phyloP scores from a whole-genome alignment of 805 yeast genomes.

The Brettanomyces naardenensis region DNA sequence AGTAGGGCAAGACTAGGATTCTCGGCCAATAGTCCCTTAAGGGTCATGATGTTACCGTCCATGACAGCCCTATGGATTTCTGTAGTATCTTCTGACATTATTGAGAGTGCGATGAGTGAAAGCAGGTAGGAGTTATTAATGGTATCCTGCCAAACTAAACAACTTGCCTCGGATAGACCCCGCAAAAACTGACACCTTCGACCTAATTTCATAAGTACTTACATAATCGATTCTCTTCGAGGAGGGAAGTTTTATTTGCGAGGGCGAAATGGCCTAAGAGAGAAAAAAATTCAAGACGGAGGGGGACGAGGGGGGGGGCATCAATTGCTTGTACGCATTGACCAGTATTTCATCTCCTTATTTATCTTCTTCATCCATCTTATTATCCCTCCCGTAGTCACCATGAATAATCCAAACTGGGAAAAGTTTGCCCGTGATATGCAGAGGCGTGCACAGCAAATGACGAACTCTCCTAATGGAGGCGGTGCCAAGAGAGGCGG shows the following conservation, averaged over 20 bases:
- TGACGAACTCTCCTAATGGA: slow-evolving; percentile 28
- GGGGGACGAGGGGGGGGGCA: too few species aligned
- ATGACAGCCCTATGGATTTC: slow-evolving; percentile 58
- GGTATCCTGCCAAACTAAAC: background rate
- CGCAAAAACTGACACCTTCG: background rate
- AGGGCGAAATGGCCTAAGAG: too few species aligned
- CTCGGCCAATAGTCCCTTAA: slow-evolving; percentile 39
- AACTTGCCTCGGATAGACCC: background rate
- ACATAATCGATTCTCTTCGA: too few species aligned
- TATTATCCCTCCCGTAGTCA: slow-evolving; percentile 1
- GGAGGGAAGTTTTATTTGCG: too few species aligned
- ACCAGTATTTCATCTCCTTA: too few species aligned
- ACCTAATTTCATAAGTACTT: background rate
- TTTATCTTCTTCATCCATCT: background rate
- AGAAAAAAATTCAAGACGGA: too few species aligned
- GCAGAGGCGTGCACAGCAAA: slow-evolving; percentile 36
- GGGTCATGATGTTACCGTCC: slow-evolving; percentile 47
- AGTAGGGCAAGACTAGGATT: slow-evolving; percentile 39
- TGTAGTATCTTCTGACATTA: slow-evolving; percentile 10
- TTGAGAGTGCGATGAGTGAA: background rate
- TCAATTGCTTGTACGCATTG: too few species aligned
- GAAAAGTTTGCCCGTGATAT: slow-evolving; percentile 43
- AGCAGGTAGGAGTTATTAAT: background rate
- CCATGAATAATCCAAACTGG: slow-evolving; percentile 37
- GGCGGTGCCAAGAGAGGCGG: slow-evolving; percentile 18